phyloP scores from a whole-genome alignment of 495 filamentous ascomycete genomes.

The Penicillium fimorum region DNA sequence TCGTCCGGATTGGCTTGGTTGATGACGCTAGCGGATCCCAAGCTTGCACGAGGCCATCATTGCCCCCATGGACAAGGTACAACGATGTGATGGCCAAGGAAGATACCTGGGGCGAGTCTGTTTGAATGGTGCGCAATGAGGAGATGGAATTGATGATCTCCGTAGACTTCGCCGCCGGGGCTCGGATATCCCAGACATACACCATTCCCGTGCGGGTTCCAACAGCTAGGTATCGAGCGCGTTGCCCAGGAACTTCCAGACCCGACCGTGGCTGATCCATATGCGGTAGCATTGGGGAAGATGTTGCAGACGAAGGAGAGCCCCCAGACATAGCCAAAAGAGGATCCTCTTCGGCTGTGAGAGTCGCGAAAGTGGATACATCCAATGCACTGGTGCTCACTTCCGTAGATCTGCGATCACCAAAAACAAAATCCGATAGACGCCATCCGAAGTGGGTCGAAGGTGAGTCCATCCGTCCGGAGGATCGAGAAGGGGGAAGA shows the following conservation, averaged over 20 bases:
- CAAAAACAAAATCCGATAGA: conserved; percentile 56
- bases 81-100: conserved; percentile 83
- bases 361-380: conserved; percentile 64
- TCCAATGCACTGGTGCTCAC: conserved; percentile 78
- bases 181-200: conserved; percentile 81
- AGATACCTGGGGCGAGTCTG: conserved; percentile 85
- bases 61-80: conserved; percentile 88
- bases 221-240: conserved; percentile 75
- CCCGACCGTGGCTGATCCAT: conserved; percentile 43
- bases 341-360: conserved; percentile 76
- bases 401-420: conserved; percentile 48
- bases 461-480: conserved; percentile 11
- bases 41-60: conserved; percentile 90
- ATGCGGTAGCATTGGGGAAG: conserved; percentile 53
- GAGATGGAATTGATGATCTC: conserved; percentile 53
- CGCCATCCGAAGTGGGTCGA: conserved; percentile 54
- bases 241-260: conserved; percentile 72
- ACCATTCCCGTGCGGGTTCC: conserved; percentile 79
- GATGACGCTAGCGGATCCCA: conserved; percentile 93
- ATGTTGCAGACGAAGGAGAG: conserved; percentile 57
- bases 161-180: conserved; percentile 50
- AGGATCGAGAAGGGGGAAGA: conserved; percentile 33
- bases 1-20: conserved; percentile 73
- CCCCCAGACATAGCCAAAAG: conserved; percentile 54
- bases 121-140: conserved; percentile 80